phyloP scores from a whole-genome alignment of 805 yeast genomes.

The Teunomyces cretensis region DNA sequence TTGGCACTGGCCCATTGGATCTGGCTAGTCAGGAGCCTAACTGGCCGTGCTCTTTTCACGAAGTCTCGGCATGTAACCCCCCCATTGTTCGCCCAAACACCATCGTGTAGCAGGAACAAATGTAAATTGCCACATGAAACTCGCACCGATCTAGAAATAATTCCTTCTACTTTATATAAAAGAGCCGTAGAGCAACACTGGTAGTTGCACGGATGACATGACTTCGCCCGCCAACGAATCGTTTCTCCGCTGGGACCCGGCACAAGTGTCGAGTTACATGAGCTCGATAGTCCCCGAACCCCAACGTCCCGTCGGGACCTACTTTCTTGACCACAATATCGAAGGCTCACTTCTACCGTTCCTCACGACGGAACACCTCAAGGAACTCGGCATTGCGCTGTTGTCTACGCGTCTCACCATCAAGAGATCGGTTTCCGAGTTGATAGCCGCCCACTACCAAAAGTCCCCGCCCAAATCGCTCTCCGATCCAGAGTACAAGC shows the following conservation, averaged over 20 bases:
- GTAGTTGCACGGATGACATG: constrained; percentile 3
- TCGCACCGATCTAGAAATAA: background rate
- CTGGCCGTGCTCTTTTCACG: no score
- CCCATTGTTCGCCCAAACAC: background rate
- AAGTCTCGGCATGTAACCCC: no score
- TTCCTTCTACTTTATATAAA: background rate
- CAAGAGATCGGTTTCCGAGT: constrained; percentile 57
- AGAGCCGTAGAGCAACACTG: background rate
- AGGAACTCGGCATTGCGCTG: constrained; percentile 63
- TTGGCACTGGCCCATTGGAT: no score
- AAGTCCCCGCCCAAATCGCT: constrained; percentile 22
- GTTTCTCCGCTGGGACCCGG: constrained; percentile 45
- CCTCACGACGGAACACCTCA: constrained; percentile 66
- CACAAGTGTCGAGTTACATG: constrained; percentile 41
- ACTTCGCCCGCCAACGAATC: constrained; percentile 25
- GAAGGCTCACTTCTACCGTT: constrained; percentile 73
- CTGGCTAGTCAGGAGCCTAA: no score
- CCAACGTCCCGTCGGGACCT: constrained; percentile 17
- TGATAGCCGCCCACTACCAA: constrained; percentile 41
- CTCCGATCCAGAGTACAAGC: constrained; percentile 25
- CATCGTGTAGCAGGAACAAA: constrained; percentile 1
- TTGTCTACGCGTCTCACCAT: constrained; percentile 58
- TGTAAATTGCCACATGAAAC: constrained; percentile 4
- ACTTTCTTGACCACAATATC: constrained; percentile 58
- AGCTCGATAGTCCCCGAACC: constrained; percentile 23